Conservation (phyloP, 371 early-diverging fungal genomes). For the Batkoa obscura region DNA sequence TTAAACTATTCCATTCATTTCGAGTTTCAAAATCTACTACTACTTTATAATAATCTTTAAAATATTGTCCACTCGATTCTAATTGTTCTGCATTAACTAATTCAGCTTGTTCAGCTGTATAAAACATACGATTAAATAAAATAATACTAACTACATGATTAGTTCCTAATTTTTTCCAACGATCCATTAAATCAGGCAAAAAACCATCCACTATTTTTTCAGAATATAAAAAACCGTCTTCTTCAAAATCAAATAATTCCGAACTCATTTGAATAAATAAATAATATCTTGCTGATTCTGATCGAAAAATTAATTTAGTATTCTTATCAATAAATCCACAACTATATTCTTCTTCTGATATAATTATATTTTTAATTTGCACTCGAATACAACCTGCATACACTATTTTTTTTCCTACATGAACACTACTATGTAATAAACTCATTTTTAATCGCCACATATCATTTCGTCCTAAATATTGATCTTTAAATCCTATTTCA, state of each 20-base stretch:
- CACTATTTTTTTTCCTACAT: constrained; percentile 54
- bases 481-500: constrained; percentile 75
- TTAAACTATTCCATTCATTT: constrained; percentile 62
- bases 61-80: constrained; percentile 31
- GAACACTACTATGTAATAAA: constrained; percentile 48
- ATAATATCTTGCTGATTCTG: constrained; percentile 83
- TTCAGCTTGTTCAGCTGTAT: constrained; percentile 23
- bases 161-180: constrained; percentile 66
- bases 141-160: constrained; percentile 92
- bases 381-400: constrained; percentile 59
- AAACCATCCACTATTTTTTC: constrained; percentile 81
- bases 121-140: constrained; percentile 74
- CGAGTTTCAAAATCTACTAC: constrained; percentile 82
- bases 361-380: constrained; percentile 57
- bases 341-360: constrained; percentile 29
- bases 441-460: constrained; percentile 79
- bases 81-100: constrained; percentile 23
- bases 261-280: constrained; percentile 86
- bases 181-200: constrained; percentile 67
- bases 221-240: constrained; percentile 82
- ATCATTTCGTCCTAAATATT: constrained; percentile 80
- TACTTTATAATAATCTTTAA: constrained; percentile 88
- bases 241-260: constrained; percentile 94
- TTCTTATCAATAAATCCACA: constrained; percentile 59
- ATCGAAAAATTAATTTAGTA: constrained; percentile 79